Evolutionary conservation across 2,329 filamentous ascomycete species (phyloP).

Genomic region (Trichophyton mentagrophytes): DNA sequence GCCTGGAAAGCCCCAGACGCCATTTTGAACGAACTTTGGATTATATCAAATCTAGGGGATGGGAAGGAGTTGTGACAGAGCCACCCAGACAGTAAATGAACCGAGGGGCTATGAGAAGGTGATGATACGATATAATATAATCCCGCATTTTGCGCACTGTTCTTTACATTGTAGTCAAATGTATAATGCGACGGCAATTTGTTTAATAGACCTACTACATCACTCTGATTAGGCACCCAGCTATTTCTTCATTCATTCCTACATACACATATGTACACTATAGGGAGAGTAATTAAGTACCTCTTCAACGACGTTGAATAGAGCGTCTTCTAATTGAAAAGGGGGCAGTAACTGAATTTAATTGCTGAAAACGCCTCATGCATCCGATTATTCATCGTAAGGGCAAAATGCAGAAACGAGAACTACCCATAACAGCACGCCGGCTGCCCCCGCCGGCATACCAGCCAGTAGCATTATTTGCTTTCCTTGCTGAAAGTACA

Average conservation of each 20-base stretch:
- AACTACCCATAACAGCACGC: slow-evolving; percentile 13
- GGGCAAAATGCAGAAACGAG: slow-evolving; percentile 8
- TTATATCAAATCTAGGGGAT: slow-evolving; percentile 82
- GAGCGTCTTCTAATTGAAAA: neutral
- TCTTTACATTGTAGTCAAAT: neutral
- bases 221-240: neutral
- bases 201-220: neutral
- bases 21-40: slow-evolving; percentile 93
- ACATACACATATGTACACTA: neutral
- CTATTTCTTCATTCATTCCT: neutral
- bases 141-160: neutral
- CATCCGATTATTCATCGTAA: slow-evolving; percentile 4
- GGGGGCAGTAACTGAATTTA: slow-evolving; percentile 7
- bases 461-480: slow-evolving; percentile 12
- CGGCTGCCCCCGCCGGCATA: slow-evolving; percentile 11
- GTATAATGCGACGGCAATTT: neutral
- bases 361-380: slow-evolving; percentile 9
- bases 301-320: neutral
- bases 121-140: slow-evolving; percentile 1
- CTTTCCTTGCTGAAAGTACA: slow-evolving; percentile 19
- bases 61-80: slow-evolving; percentile 76
- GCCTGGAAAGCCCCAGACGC: slow-evolving; percentile 76
- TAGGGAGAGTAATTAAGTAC: neutral
- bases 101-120: neutral
- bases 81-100: slow-evolving; percentile 16